Evolutionary conservation across 1,139 yeast species (phyloP), one percentile per base, ranked within the genome.

Genomic region (Diutina mesorugosa): DNA sequence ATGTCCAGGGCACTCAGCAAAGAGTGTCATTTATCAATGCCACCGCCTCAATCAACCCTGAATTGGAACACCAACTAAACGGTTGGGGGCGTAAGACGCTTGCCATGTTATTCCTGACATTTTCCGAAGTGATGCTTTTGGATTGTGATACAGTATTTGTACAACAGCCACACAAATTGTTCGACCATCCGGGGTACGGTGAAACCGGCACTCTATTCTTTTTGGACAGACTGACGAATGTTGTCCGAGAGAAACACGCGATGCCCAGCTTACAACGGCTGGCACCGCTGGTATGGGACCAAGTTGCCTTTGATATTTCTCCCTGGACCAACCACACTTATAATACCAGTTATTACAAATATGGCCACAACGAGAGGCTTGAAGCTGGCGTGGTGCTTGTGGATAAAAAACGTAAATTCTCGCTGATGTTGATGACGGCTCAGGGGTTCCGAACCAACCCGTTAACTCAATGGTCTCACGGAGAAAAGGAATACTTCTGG

Each of bases 401-500:
- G 5, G 38, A 48, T 14, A 28, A 29, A 3, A 16, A 14, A 6
- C 18, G 10, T 1, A n/a, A 26, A 18, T 18, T 45, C 21, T 10
- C 16, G 8, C 9, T 10, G 35, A 28, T 29, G 18, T 14, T 48
- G 10, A 28, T 48, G 35, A n/a, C 16, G 21, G 16, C 35, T 12
- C 38, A 28, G 8, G 38, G 14, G 21, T 48, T 14, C 18, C 26
- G 35, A 21, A 21, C 16, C 18, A 28, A 48, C 16, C 9, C 10
- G 6, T n/a, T 14, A 14, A 12, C 14, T 18, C 30, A 48, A 10
- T 29, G 35, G 38, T 48, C 51, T 10, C 51, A 48, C 16, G 51
- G 51, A 12, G 51, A 48, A 12, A 48, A 48, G 51, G 51, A 48
- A 29, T 48, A 14, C 51, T 48, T 48, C n/a, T 48, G 51, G 51